These are phyloP conservation scores for Aspergillus terreus DNA, from an alignment of 2,329 filamentous ascomycete genomes.

Conservation along the genomic window DNA sequence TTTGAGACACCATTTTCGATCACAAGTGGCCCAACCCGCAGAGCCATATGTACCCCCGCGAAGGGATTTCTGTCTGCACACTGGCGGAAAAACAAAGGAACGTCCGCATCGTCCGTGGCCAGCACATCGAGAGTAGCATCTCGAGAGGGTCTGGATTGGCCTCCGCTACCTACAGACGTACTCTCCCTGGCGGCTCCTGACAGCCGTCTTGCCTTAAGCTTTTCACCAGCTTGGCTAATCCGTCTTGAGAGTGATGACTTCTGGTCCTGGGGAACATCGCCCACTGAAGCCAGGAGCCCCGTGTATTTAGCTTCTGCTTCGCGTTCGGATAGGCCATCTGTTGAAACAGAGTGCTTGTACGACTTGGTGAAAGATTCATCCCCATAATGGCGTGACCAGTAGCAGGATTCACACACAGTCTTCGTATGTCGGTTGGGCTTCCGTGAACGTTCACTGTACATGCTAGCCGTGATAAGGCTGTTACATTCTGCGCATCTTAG, in stretches of 20 bases:
- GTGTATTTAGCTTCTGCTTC: neutral
- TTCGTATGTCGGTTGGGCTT: constrained; percentile 1
- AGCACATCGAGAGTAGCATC: constrained; percentile 13
- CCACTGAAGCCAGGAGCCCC: neutral
- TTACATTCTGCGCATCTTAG: constrained; percentile 13
- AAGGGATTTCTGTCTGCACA: constrained; percentile 34
- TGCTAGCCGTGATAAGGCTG: constrained; percentile 22
- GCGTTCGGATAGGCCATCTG: constrained; percentile 14
- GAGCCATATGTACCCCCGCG: constrained; percentile 40
- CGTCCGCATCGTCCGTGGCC: constrained; percentile 17
- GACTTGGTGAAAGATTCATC: constrained; percentile 24
- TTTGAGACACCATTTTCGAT: constrained; percentile 39
- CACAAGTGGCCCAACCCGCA: constrained; percentile 39
- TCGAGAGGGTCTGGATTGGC: too few species aligned
- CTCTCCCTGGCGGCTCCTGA: too few species aligned
- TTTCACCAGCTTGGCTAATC: constrained; percentile 2
- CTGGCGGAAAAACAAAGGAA: constrained; percentile 29
- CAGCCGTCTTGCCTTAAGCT: neutral
- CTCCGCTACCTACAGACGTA: too few species aligned
- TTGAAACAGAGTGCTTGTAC: constrained; percentile 35
- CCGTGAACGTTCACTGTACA: constrained; percentile 16
- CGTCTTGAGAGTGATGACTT: neutral
- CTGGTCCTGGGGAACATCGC: neutral
- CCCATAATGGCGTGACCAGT: constrained; percentile 25
- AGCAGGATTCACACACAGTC: constrained; percentile 33